Evolutionary conservation across 1,284 basidiomycete species (phyloP), one percentile per base, ranked within the genome.

Genomic region (Moesziomyces sp.): DNA sequence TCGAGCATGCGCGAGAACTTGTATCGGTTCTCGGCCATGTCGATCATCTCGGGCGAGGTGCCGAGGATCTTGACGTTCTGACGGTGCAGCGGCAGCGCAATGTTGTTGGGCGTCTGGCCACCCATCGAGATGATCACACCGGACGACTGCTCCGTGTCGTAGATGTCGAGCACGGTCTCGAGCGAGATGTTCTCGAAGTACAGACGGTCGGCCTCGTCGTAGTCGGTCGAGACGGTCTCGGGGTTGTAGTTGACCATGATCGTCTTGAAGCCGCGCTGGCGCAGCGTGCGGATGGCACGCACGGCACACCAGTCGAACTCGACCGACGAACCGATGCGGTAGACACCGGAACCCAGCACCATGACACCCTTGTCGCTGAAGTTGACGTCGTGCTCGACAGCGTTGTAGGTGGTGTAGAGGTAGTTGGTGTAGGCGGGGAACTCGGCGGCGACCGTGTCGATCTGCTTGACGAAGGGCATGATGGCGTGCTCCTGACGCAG

Each of bases 241-340:
- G 96, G 96, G 85, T 98, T 98, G 87, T 98, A 98, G 87, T 98
- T 99, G 86, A 99, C 92, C 97, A 98, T 99, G 86, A 98, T 90
- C 9, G 97, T 98, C 82, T 93, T 94, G 72, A 93, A 87, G n/a
- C 94, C 94, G 82, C 92, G 91, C 46, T 96, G 92, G 63, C 96
- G 93, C 45, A 99, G 88, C 1, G 96, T 98, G 74, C 96, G 88
- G 85, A 98, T 97, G 28, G 95, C 94, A 53, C 95, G 91, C 52
- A 99, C 97, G 19, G 96, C 96, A 86, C 96, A 99, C 97, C 96
- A 99, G 85, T 99, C 96, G 86, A 99, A 99, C 86, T 99, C 97
- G 85, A 99, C 97, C 2, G 94, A 97, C 1, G 94, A 97, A 38
- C 97, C 96, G 79, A 99, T 99, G 61, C 97, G 91, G 86, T 99